Conservation (phyloP, 2,329 filamentous ascomycete species). For the Alternaria ventricosa region DNA sequence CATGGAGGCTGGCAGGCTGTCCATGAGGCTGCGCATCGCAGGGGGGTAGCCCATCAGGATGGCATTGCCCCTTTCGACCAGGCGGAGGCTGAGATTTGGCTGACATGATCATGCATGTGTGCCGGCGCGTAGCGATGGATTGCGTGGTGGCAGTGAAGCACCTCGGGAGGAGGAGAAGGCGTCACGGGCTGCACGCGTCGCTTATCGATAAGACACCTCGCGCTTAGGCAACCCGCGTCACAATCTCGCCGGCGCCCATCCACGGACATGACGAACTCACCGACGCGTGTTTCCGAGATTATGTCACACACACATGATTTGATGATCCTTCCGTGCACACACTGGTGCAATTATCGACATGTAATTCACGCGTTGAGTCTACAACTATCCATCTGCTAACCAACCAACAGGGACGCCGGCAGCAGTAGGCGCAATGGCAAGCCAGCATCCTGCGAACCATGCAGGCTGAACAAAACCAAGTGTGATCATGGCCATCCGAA, state of each 20-base stretch:
- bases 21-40: not conserved
- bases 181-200: not conserved
- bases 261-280: not conserved
- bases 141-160: not conserved
- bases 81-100: not conserved
- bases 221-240: not conserved
- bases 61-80: not conserved
- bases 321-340: not conserved
- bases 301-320: not conserved
- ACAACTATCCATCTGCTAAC: conserved; percentile 11
- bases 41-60: fast-evolving
- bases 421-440: conserved; percentile 43
- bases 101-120: not conserved
- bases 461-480: conserved; percentile 42
- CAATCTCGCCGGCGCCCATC: not conserved
- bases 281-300: not conserved
- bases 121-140: not conserved
- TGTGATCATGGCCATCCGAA: conserved; percentile 43
- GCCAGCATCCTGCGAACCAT: conserved; percentile 43
- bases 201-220: not conserved
- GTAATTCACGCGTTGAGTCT: not conserved
- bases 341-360: not conserved
- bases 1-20: not conserved
- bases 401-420: conserved; percentile 25
- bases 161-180: not conserved